phyloP scores from a whole-genome alignment of 768 basidiomycete genomes.

The Termitomyces sp. region DNA sequence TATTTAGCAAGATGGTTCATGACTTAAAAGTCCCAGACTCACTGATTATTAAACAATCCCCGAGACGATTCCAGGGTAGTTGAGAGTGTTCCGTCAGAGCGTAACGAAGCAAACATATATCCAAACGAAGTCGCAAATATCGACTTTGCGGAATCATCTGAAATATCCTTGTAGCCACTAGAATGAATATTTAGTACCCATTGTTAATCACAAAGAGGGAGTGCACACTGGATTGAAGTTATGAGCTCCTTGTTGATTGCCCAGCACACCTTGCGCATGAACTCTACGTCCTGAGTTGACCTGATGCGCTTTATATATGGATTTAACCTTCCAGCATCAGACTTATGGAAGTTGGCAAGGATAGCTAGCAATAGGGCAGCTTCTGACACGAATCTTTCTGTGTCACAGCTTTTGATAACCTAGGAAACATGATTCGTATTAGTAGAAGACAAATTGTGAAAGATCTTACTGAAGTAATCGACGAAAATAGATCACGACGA shows the following conservation, averaged over 20 bases:
- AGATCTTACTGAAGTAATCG: conserved; percentile 39
- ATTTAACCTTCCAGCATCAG: conserved; percentile 65
- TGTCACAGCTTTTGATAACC: conserved; percentile 53
- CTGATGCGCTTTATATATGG: conserved; percentile 53
- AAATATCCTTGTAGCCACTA: conserved; percentile 53
- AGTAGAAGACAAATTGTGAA: neutral
- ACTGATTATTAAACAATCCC: conserved; percentile 58
- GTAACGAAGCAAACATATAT: conserved; percentile 43
- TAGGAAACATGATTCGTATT: conserved; percentile 15
- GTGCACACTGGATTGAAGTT: conserved; percentile 42
- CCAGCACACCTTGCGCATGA: conserved; percentile 57
- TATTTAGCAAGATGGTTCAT: neutral
- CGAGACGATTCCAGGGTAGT: conserved; percentile 40
- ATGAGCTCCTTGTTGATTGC: conserved; percentile 47
- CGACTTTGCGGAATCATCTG: conserved; percentile 43
- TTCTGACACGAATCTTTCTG: conserved; percentile 52
- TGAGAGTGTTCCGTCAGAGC: conserved; percentile 49
- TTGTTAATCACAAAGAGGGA: neutral
- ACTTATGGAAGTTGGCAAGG: conserved; percentile 68
- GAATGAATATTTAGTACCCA: neutral
- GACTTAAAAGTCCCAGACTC: conserved; percentile 8
- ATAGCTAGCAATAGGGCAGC: conserved; percentile 54
- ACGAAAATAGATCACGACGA: conserved; percentile 53
- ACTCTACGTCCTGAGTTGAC: conserved; percentile 37
- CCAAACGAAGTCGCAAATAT: conserved; percentile 46